Base-by-base conservation (phyloP, 306 rosid species). In the Morella rubra region DNA sequence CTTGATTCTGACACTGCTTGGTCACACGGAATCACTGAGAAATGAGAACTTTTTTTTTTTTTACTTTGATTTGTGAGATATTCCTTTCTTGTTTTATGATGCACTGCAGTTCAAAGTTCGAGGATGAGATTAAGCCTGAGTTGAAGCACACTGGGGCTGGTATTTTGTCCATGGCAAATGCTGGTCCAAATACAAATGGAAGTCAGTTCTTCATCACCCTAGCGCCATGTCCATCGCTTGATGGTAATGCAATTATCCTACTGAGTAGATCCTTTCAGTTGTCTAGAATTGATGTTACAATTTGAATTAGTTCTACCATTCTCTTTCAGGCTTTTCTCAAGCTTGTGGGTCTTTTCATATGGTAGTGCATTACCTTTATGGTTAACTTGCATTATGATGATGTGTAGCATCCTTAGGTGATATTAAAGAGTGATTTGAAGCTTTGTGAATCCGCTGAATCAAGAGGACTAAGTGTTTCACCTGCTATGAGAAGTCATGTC, bases 61-160 rank as follows among this genome's bases (percentile, higher is more conserved):
- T 14, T 32, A 32, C 24, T 62, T 62, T 76, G 22, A 8, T 24
- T 50, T 24, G 8, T 20, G 82, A 24, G 58, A 18, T 7, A 15
- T 60, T 75, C 8, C 14, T 69, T 59, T 59, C n/a, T 47, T 44
- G 32, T 71, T 42, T 60, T 72, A 51, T 73, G 44, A 49, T 76
- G 80, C 69, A 45, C 77, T 65, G 79, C 82, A 91, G 99, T 44
- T 37, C 83, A 10, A 92, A 96, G 82, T 96, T 96, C 78, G 98
- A 96, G 68, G 99, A 96, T 81, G 99, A 96, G 88, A 89, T 96
- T 24, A 92, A 62, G 67, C 83, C 79, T 13, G 99, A 96, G 89
- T 83, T 96, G 90, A 96, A 96, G 88, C 99, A 96, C 75, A 92
- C 99, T 27, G 99, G 99, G 75, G 99, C 99, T 64, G 99, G 99